Conservation (phyloP, 768 basidiomycete species). For the Boletus fagicola region DNA sequence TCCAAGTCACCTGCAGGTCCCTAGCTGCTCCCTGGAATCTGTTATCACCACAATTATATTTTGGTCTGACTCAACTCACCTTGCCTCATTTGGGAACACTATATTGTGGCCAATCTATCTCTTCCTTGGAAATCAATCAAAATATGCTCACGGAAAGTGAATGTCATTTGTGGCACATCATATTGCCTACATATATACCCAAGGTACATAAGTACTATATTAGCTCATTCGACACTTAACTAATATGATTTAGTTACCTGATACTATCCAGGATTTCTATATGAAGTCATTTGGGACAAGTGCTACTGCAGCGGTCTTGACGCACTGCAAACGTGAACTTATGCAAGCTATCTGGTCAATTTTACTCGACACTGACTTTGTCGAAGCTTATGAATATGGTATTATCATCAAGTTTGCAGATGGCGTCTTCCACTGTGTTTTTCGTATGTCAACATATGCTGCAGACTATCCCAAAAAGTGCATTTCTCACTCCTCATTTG, state of each 20-base stretch:
- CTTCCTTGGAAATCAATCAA: conserved; percentile 3
- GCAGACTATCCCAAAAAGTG: too few species aligned
- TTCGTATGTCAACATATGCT: background rate
- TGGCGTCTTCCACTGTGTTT: conserved; percentile 19
- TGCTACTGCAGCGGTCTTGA: background rate
- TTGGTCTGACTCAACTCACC: conserved; percentile 26
- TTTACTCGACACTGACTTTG: conserved; percentile 25
- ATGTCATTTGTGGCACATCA: background rate
- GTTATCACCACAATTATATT: conserved; percentile 22
- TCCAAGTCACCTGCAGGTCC: background rate
- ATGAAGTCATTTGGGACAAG: background rate
- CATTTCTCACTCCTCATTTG: too few species aligned
- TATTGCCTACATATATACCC: background rate
- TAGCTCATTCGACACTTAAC: background rate
- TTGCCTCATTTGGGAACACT: conserved; percentile 19
- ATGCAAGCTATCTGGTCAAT: conserved; percentile 29
- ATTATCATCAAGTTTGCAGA: conserved; percentile 22
- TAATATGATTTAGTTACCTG: background rate
- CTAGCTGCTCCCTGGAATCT: background rate
- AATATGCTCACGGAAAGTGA: background rate
- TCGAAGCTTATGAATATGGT: conserved; percentile 22
- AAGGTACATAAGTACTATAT: background rate
- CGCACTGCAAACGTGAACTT: conserved; percentile 18
- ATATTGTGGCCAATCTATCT: conserved; percentile 17
- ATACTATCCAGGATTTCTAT: background rate